Percentiles rank a stretch among this genome's conserved stretches.
phyloP scores from a whole-genome alignment of 2,329 filamentous ascomycete species.

The Aspergillus versicolor region DNA sequence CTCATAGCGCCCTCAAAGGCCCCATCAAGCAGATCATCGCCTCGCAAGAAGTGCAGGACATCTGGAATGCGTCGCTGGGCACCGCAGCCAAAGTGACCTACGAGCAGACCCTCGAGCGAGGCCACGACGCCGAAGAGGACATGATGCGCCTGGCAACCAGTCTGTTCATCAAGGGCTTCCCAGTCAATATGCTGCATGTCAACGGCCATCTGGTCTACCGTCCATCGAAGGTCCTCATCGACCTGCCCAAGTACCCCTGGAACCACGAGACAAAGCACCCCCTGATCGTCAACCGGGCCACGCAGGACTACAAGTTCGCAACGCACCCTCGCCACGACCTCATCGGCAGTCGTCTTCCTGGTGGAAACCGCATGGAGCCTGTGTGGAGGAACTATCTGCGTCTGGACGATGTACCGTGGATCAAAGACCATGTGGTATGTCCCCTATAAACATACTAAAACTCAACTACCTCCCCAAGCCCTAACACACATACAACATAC shows the following conservation, averaged over 20 bases:
- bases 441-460: too few relatives aligned
- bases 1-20: neutral
- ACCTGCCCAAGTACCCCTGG: constrained; percentile 28
- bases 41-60: neutral
- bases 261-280: constrained; percentile 16
- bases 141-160: neutral
- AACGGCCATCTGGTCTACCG: neutral
- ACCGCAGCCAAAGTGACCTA: neutral
- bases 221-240: constrained; percentile 8
- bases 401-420: neutral
- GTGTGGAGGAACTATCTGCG: constrained; percentile 31
- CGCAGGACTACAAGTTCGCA: constrained; percentile 15
- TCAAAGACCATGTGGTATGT: constrained; percentile 2
- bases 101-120: neutral
- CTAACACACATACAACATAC: neutral
- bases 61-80: neutral
- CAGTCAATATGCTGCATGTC: neutral
- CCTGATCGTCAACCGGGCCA: constrained; percentile 24
- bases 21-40: neutral
- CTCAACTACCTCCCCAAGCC: too few relatives aligned
- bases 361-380: constrained; percentile 8
- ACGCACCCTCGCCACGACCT: constrained; percentile 21
- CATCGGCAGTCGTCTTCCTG: constrained; percentile 18
- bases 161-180: neutral
- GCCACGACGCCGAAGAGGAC: neutral